Evolutionary conservation across 2,329 filamentous ascomycete genomes (phyloP).

Genomic region (Penicillium brevicompactum): DNA sequence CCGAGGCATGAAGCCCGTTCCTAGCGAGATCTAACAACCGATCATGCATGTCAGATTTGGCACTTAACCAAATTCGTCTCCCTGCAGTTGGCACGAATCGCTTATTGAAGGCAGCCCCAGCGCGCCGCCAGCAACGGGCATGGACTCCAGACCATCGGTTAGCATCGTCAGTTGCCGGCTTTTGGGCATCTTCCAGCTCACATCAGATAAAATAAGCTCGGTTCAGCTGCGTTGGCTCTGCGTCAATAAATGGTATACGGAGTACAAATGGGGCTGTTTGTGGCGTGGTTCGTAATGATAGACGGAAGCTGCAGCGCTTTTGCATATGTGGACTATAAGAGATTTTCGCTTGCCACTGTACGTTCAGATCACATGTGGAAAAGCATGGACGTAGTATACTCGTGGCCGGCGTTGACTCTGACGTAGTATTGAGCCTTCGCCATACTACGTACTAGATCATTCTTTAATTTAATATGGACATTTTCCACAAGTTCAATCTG

Average conservation of each 20-base stretch:
- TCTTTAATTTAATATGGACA: not conserved
- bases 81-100: not conserved
- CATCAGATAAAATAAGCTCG: not conserved
- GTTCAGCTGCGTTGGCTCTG: not conserved
- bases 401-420: not conserved
- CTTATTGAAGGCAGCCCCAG: not conserved
- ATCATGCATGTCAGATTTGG: constrained; percentile 15
- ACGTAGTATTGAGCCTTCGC: not conserved
- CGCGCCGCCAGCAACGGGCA: not conserved
- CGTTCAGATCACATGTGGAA: not conserved
- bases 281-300: not conserved
- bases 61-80: constrained; percentile 11
- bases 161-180: constrained; percentile 5
- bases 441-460: not conserved
- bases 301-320: not conserved
- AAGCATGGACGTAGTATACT: not conserved
- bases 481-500: not conserved
- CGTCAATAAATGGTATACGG: not conserved
- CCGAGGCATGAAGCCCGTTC: constrained; percentile 1
- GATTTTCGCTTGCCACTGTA: not conserved
- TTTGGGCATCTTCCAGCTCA: not conserved
- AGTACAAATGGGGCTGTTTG: not conserved
- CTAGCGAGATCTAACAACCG: constrained; percentile 10
- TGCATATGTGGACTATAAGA: not conserved
- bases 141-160: not conserved